Conservation (phyloP, 2,329 filamentous ascomycete genomes). For the Lecanicillium sp. region DNA sequence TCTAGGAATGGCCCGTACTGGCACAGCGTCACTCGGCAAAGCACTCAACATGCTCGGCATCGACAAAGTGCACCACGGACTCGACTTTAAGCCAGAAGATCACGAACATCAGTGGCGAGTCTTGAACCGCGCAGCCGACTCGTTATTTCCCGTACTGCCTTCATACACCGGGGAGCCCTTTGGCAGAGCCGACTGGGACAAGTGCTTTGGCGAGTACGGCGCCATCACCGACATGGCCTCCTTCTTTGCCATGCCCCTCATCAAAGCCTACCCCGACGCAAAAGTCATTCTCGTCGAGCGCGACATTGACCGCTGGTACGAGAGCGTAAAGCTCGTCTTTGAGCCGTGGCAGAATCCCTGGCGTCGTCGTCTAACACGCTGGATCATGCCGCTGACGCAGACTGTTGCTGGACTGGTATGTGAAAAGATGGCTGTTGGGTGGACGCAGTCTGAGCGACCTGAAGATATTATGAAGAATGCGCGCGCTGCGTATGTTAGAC, state of each 20-base stretch:
- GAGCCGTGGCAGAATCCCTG: conserved; percentile 9
- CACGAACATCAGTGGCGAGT: neutral
- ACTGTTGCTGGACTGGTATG: conserved; percentile 2
- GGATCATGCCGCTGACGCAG: neutral
- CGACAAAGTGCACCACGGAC: conserved; percentile 9
- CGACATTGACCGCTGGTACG: conserved; percentile 15
- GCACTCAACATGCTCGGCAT: conserved; percentile 10
- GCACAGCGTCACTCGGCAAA: conserved; percentile 8
- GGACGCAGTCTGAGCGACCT: conserved; percentile 6
- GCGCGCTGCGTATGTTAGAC: conserved; percentile 15
- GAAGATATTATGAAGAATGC: conserved; percentile 8
- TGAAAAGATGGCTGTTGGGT: conserved; percentile 9
- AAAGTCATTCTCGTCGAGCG: conserved; percentile 20
- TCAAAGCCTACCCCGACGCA: conserved; percentile 20
- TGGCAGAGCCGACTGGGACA: conserved; percentile 14
- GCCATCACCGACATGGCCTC: conserved; percentile 17
- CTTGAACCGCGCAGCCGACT: neutral
- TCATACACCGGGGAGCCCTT: conserved; percentile 14
- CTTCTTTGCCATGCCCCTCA: conserved; percentile 15
- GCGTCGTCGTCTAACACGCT: conserved; percentile 2
- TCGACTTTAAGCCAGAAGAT: neutral
- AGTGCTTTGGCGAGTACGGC: conserved; percentile 16
- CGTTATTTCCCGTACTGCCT: conserved; percentile 9
- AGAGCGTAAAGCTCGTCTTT: conserved; percentile 15
- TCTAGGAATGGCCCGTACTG: conserved; percentile 11